These are phyloP conservation scores for Dispira parvispora DNA, from an alignment of 192 early-diverging fungal species.

Conservation along the genomic window DNA sequence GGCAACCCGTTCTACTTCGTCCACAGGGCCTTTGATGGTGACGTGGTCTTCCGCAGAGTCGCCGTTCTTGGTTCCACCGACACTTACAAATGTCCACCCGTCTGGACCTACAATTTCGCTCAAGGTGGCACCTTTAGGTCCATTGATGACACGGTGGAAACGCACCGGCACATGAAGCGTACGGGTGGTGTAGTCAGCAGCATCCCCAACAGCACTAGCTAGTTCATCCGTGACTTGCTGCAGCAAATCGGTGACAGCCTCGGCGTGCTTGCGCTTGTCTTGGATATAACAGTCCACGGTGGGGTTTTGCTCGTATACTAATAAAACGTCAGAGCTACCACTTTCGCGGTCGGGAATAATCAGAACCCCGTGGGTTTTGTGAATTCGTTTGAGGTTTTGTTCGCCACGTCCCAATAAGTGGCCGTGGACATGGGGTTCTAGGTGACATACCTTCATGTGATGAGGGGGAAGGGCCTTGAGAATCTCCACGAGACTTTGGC, in stretches of 20 bases:
- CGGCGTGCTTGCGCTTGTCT: slow-evolving; percentile 32
- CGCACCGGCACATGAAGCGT: slow-evolving; percentile 43
- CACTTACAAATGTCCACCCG: slow-evolving; percentile 13
- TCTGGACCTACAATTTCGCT: slow-evolving; percentile 47
- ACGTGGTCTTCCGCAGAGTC: slow-evolving; percentile 29
- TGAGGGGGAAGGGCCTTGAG: slow-evolving; percentile 36
- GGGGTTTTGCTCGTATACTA: slow-evolving; percentile 58
- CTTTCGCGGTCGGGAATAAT: slow-evolving; percentile 57
- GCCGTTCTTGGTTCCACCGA: not conserved
- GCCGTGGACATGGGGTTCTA: slow-evolving; percentile 63
- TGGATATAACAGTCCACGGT: slow-evolving; percentile 22
- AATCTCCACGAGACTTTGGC: slow-evolving; percentile 31
- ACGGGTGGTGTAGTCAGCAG: slow-evolving; percentile 46
- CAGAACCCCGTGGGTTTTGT: slow-evolving; percentile 42
- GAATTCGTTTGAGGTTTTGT: slow-evolving; percentile 42
- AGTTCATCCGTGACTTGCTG: slow-evolving; percentile 46
- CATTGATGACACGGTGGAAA: slow-evolving; percentile 68
- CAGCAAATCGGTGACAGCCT: slow-evolving; percentile 30
- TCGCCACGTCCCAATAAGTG: slow-evolving; percentile 47
- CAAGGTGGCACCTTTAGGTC: slow-evolving; percentile 51
- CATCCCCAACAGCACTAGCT: slow-evolving; percentile 34
- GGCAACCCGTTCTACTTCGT: slow-evolving; percentile 55
- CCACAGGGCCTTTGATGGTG: slow-evolving; percentile 61
- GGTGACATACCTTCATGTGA: slow-evolving; percentile 46
- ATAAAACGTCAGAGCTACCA: slow-evolving; percentile 50